These are phyloP conservation scores for Orbilia ellipsospora DNA, from an alignment of 2,329 filamentous ascomycete species.

Conservation along the genomic window DNA sequence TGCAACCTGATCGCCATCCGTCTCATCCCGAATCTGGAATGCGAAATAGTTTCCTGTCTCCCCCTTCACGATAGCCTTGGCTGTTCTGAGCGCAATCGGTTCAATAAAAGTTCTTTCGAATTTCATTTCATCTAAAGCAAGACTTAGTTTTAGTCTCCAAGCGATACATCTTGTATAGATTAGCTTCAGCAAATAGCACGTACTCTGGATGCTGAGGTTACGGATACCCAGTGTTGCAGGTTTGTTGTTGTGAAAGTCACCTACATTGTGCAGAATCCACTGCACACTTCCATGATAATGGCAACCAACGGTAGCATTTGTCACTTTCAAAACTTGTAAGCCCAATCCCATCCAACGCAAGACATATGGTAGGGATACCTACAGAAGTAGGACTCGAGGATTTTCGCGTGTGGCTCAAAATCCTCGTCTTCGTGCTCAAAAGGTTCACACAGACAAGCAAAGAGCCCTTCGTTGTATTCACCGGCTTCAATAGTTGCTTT, in stretches of 20 bases:
- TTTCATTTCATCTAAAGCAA: conserved; percentile 40
- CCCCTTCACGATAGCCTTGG: conserved; percentile 32
- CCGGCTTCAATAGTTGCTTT: conserved; percentile 39
- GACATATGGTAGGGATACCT: not conserved
- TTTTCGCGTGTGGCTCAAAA: conserved; percentile 47
- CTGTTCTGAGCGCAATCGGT: conserved; percentile 47
- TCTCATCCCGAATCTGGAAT: conserved; percentile 29
- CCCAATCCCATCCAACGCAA: too few species aligned
- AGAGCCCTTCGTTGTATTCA: conserved; percentile 52
- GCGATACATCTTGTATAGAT: not conserved
- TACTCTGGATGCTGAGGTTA: conserved; percentile 39
- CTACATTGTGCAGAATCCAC: conserved; percentile 53
- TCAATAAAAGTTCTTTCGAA: conserved; percentile 49
- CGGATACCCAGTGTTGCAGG: conserved; percentile 42
- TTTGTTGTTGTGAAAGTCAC: conserved; percentile 23
- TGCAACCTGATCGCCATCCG: conserved; percentile 37
- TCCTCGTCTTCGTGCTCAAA: conserved; percentile 52
- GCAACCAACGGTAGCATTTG: conserved; percentile 48
- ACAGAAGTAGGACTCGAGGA: conserved; percentile 42
- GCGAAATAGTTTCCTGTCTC: conserved; percentile 36
- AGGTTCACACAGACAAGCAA: conserved; percentile 50
- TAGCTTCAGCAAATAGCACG: not conserved
- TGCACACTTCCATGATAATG: conserved; percentile 45
- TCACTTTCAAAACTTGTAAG: conserved; percentile 15
- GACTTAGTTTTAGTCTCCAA: not conserved